These are phyloP conservation scores for Rubus parviflorus DNA, from an alignment of 306 rosid genomes.

Conservation along the genomic window DNA sequence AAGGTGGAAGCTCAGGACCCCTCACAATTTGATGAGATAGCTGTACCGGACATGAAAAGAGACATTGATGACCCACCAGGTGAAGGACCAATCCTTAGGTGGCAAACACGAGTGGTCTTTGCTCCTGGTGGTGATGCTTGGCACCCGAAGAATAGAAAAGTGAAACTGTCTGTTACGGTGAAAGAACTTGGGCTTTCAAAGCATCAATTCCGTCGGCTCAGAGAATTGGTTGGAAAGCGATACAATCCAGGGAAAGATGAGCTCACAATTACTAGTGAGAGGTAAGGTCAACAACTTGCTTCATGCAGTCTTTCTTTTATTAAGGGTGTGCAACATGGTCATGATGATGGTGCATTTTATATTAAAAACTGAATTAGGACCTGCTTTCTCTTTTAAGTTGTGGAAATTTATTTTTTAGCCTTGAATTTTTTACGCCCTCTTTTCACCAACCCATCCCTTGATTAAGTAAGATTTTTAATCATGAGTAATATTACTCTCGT, in stretches of 20 bases:
- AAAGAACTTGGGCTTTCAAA: conserved; percentile 92
- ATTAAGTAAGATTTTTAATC: background rate
- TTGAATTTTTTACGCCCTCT: background rate
- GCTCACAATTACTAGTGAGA: conserved; percentile 86
- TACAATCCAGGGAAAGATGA: conserved; percentile 95
- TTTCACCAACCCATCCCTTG: background rate
- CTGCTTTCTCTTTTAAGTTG: background rate
- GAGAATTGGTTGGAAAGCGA: conserved; percentile 87
- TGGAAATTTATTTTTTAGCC: background rate
- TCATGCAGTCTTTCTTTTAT: conserved; percentile 1
- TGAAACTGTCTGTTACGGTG: conserved; percentile 83
- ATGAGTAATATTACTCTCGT: background rate
- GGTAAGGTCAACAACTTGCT: conserved; percentile 40
- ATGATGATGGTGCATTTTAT: background rate
- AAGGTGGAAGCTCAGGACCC: conserved; percentile 63
- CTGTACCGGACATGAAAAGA: conserved; percentile 56
- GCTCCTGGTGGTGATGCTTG: conserved; percentile 98
- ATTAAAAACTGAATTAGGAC: background rate
- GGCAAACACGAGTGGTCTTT: conserved; percentile 85
- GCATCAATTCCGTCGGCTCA: conserved; percentile 75
- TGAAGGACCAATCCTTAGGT: conserved; percentile 92
- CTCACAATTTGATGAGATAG: conserved; percentile 43
- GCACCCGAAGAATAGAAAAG: conserved; percentile 96
- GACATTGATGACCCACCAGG: conserved; percentile 80
- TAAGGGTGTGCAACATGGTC: conserved; percentile 1